phyloP scores from a whole-genome alignment of 192 early-diverging fungal genomes.

The Backusella tuberculispora region DNA sequence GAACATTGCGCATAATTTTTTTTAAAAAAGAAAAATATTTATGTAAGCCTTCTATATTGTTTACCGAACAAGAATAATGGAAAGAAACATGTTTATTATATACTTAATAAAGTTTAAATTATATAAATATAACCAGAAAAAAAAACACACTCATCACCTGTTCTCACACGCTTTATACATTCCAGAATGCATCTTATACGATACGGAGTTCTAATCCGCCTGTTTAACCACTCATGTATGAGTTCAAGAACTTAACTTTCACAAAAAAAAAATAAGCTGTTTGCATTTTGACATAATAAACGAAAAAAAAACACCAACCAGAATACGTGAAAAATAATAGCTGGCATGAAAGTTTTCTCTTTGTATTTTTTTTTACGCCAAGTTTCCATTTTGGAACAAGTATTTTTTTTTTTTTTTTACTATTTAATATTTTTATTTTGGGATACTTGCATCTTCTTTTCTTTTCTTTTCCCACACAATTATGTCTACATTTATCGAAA shows the following conservation, averaged over 20 bases:
- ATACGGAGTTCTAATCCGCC: neutral
- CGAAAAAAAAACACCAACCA: neutral
- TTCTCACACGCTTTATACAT: slow-evolving; percentile 11
- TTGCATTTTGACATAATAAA: slow-evolving; percentile 5
- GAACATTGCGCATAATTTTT: neutral
- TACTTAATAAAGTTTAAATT: neutral
- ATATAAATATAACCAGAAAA: neutral
- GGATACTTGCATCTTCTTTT: slow-evolving; percentile 5
- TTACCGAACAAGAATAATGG: neutral
- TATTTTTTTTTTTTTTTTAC: slow-evolving; percentile 1
- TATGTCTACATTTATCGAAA: slow-evolving; percentile 15
- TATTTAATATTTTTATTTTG: neutral
- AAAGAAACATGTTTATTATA: neutral
- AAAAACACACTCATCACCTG: neutral
- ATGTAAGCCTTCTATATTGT: neutral
- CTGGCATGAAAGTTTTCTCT: neutral
- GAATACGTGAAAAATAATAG: neutral
- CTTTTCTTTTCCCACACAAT: neutral
- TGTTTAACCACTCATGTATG: slow-evolving; percentile 1
- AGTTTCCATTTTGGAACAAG: slow-evolving; percentile 10
- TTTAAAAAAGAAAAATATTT: neutral
- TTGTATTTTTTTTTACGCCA: slow-evolving; percentile 16
- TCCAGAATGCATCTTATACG: slow-evolving; percentile 3
- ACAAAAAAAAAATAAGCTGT: neutral
- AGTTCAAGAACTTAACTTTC: neutral